Conservation (phyloP, 345 rosid genomes). For the Bretschneidera sinensis region DNA sequence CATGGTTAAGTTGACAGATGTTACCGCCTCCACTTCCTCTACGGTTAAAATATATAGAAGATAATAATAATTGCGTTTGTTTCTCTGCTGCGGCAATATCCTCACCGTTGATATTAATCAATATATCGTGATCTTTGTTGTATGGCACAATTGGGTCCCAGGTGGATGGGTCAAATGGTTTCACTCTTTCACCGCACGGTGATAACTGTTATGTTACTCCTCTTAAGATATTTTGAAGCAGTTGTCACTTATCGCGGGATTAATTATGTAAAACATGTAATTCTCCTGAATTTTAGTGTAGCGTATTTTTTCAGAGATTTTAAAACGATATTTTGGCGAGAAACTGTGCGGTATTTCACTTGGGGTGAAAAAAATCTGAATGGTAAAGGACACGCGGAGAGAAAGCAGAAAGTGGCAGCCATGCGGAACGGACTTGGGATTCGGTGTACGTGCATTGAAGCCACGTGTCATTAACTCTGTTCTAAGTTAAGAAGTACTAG, state of each 20-base stretch:
- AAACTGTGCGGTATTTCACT: not conserved
- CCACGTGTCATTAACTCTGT: slow-evolving; percentile 21
- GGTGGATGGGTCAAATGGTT: not conserved
- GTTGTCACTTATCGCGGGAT: slow-evolving; percentile 26
- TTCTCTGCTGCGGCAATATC: too few relatives aligned
- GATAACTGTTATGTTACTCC: too few relatives aligned
- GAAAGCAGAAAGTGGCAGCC: slow-evolving; percentile 19
- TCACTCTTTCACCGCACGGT: slow-evolving; percentile 8
- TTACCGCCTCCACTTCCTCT: slow-evolving; percentile 28
- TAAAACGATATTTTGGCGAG: slow-evolving; percentile 12
- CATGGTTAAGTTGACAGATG: slow-evolving; percentile 28
- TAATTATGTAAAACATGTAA: slow-evolving; percentile 15
- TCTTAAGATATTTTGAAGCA: slow-evolving; percentile 22
- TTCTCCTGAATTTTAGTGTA: slow-evolving; percentile 28
- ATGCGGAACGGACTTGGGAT: slow-evolving; percentile 13
- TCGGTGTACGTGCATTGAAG: slow-evolving; percentile 5
- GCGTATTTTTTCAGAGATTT: not conserved
- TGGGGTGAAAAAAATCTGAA: too few relatives aligned
- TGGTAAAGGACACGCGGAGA: slow-evolving; percentile 19
- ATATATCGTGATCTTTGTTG: too few relatives aligned
- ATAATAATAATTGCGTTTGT: slow-evolving; percentile 15
- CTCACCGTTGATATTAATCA: slow-evolving; percentile 23
- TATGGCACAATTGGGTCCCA: slow-evolving; percentile 7
- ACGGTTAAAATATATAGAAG: slow-evolving; percentile 25
- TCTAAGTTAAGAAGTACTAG: slow-evolving; percentile 14